A percentile compares a stretch with the other conserved stretches of the same genome.
These are phyloP conservation scores for Trichoderma aggressivum DNA, from an alignment of 2,329 filamentous ascomycete genomes.

Conservation along the genomic window DNA sequence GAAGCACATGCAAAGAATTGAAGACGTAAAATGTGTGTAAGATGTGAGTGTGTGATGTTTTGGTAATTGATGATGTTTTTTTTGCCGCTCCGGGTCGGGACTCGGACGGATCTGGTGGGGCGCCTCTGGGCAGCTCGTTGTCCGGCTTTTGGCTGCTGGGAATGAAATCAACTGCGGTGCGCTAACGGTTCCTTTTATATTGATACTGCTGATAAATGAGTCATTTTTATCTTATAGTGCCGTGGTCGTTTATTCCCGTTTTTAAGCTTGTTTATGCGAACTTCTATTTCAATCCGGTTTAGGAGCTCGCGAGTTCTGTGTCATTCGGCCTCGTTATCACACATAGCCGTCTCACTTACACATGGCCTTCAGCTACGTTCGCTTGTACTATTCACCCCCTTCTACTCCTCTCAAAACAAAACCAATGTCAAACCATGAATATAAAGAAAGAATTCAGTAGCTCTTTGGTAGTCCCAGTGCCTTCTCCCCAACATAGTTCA, in stretches of 20 bases:
- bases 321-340: neutral
- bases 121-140: neutral
- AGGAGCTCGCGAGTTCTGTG: neutral
- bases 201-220: neutral
- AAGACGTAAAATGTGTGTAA: neutral
- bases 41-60: neutral
- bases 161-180: neutral
- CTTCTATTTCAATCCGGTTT: neutral
- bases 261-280: neutral
- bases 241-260: neutral
- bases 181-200: neutral
- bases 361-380: neutral
- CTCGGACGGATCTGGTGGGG: neutral
- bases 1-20: neutral
- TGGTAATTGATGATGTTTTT: neutral
- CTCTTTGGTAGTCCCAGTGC: conserved; percentile 64
- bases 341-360: neutral
- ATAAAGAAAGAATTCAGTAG: conserved; percentile 44
- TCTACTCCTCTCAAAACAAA: neutral
- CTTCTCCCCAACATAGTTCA: conserved; percentile 70
- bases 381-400: neutral
- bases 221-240: neutral
- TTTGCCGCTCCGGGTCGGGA: neutral
- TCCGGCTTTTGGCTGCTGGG: neutral
- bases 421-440: neutral